Evolutionary conservation across 176 grass and related monocot genomes (phyloP).

Genomic region (barley (Hordeum vulgare)): DNA sequence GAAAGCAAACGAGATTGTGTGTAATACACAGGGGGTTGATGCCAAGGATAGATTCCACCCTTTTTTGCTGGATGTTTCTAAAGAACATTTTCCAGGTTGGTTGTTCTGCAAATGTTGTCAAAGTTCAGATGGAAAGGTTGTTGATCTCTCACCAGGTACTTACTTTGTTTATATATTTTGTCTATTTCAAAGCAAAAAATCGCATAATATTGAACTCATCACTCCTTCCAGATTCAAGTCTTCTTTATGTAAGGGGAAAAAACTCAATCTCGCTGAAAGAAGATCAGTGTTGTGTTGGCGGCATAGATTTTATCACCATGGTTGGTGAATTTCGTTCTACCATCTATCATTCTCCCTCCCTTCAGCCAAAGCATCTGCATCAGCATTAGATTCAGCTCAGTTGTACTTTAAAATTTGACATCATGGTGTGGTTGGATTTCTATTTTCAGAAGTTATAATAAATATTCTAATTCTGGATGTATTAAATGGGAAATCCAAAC

Average conservation of each 20-base stretch:
- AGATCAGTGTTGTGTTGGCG: slow-evolving; percentile 55
- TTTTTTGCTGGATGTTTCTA: slow-evolving; percentile 75
- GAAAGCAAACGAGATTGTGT: slow-evolving; percentile 73
- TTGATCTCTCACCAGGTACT: slow-evolving; percentile 21
- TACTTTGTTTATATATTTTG: slow-evolving; percentile 6
- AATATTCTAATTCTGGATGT: neutral
- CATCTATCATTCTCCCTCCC: slow-evolving; percentile 1
- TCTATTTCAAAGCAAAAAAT: too few species aligned
- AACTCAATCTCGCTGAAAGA: slow-evolving; percentile 21
- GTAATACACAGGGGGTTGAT: slow-evolving; percentile 24
- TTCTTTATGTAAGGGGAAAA: slow-evolving; percentile 24
- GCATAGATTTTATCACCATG: slow-evolving; percentile 88
- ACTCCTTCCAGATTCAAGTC: slow-evolving; percentile 39
- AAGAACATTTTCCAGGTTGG: slow-evolving; percentile 72
- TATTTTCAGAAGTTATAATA: neutral
- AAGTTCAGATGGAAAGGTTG: slow-evolving; percentile 27
- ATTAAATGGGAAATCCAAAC: neutral
- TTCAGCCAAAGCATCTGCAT: neutral
- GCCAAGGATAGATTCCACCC: slow-evolving; percentile 45
- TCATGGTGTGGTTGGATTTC: neutral
- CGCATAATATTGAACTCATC: neutral
- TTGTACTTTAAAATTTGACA: neutral
- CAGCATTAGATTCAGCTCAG: neutral
- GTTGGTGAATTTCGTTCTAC: slow-evolving; percentile 17
- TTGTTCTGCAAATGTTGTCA: slow-evolving; percentile 69